Conservation (phyloP, 345 rosid species). For the sweet orange (Citrus sinensis) region DVS_A1.0 CM039165.1:35329001-35329500, state of each 20-base stretch:
- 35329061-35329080: neutral
- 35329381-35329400: neutral
- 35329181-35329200: slow-evolving; percentile 72
- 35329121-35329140: neutral
- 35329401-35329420: neutral
- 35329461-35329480: neutral
- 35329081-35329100: neutral
- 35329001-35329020: neutral
- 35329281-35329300: slow-evolving; percentile 69
- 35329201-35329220: slow-evolving; percentile 55
- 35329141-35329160: neutral
- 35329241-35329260: slow-evolving; percentile 23
- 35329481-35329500: neutral
- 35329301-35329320: slow-evolving; percentile 60
- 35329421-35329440: neutral
- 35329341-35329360: no score
- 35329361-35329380: no score
- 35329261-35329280: slow-evolving; percentile 44
- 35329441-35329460: neutral
- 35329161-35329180: slow-evolving; percentile 52
- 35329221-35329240: slow-evolving; percentile 32
- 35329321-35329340: no score
- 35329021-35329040: neutral
- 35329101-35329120: neutral
- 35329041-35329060: neutral